These are phyloP conservation scores for Trametes versicolor DNA, from an alignment of 1,284 basidiomycete species.

Conservation along the genomic window DNA sequence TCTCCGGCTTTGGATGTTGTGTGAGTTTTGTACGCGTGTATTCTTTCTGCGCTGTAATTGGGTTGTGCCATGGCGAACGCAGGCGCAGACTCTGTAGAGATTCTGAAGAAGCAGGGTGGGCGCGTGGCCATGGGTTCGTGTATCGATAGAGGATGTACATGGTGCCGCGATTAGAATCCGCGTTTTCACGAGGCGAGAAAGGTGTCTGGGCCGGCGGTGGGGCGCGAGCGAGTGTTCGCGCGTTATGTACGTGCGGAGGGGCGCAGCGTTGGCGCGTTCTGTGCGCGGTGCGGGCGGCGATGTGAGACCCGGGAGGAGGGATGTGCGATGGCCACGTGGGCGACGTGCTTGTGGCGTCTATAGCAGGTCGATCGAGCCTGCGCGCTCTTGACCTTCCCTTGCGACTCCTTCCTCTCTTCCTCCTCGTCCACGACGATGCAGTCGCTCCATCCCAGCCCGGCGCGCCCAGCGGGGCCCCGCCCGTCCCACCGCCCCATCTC, in stretches of 20 bases:
- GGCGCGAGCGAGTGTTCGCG: conserved; percentile 2
- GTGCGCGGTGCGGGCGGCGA: conserved; percentile 25
- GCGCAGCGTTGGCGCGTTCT: conserved; percentile 3
- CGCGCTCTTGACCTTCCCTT: conserved; percentile 20
- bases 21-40: conserved; percentile 15
- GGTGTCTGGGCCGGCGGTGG: conserved; percentile 3
- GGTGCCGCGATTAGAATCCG: conserved; percentile 20
- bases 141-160: conserved; percentile 24
- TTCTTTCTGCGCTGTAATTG: conserved; percentile 17
- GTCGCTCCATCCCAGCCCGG: conserved; percentile 45
- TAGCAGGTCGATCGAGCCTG: conserved; percentile 23
- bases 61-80: conserved; percentile 14
- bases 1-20: conserved; percentile 19
- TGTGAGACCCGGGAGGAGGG: conserved; percentile 25
- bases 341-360: conserved; percentile 27
- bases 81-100: conserved; percentile 6
- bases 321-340: conserved; percentile 29
- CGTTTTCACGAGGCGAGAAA: conserved; percentile 13
- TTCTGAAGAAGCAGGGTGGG: conserved; percentile 16
- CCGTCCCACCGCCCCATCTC: conserved; percentile 57
- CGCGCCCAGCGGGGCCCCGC: conserved; percentile 69
- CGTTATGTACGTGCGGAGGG: conserved; percentile 5
- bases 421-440: conserved; percentile 46
- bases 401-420: conserved; percentile 22
- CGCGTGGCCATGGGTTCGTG: conserved; percentile 26